These are phyloP conservation scores for Fistulifera solaris DNA, from an alignment of 108 stramenopile species.

Conservation along the genomic window DNA sequence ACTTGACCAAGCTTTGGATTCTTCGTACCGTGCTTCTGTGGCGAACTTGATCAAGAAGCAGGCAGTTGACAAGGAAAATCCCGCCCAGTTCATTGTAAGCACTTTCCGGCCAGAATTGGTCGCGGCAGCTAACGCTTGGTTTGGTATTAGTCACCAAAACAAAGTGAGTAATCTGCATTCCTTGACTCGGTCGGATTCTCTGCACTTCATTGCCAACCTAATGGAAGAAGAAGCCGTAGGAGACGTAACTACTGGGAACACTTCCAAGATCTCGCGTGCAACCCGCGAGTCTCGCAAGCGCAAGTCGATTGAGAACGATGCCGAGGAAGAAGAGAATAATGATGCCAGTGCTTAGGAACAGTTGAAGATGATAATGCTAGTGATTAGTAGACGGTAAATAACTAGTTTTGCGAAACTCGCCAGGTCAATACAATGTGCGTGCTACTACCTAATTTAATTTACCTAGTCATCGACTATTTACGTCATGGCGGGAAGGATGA, in stretches of 20 bases:
- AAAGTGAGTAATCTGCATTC: conserved; percentile 78
- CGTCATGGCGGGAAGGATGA: conserved; percentile 58
- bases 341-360: neutral
- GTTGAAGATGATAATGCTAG: too few relatives aligned
- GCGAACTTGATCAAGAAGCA: conserved; percentile 93
- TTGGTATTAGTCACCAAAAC: conserved; percentile 85
- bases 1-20: conserved; percentile 94
- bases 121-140: conserved; percentile 74
- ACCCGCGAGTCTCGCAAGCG: conserved; percentile 22
- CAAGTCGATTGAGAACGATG: conserved; percentile 3
- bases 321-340: neutral
- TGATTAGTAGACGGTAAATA: too few relatives aligned
- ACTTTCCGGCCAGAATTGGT: conserved; percentile 99
- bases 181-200: conserved; percentile 73
- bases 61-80: conserved; percentile 78
- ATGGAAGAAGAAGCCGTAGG: conserved; percentile 80
- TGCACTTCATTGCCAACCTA: conserved; percentile 82
- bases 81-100: conserved; percentile 98
- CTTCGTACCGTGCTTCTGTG: conserved; percentile 91
- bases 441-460: too few relatives aligned
- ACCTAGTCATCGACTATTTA: neutral
- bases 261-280: conserved; percentile 18
- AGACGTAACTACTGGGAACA: conserved; percentile 45
- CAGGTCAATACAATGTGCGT: too few relatives aligned
- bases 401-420: too few relatives aligned